Percentiles rank a stretch among this genome's conserved stretches.
phyloP scores from a whole-genome alignment of 495 filamentous ascomycete genomes.

The Lophiotrema nucula region DNA sequence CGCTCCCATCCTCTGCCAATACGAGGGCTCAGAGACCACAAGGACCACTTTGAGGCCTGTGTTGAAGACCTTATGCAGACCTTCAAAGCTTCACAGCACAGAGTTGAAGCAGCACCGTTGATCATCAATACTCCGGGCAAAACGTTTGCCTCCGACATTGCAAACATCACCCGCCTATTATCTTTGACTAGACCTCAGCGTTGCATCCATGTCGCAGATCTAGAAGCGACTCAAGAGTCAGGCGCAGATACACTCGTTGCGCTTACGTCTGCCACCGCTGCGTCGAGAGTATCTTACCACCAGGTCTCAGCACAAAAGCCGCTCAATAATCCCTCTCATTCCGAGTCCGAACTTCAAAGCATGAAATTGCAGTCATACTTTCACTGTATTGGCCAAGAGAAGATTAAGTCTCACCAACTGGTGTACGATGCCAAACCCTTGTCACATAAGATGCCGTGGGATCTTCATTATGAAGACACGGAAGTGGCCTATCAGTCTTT shows the following conservation, averaged over 20 bases:
- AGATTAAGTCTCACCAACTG: too few species aligned
- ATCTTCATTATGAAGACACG: slow-evolving; percentile 56
- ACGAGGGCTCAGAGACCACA: slow-evolving; percentile 65
- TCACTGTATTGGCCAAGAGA: too few species aligned
- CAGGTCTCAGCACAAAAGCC: slow-evolving; percentile 5
- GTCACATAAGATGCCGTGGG: slow-evolving; percentile 50
- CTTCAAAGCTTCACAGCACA: too few species aligned
- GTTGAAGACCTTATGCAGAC: slow-evolving; percentile 63
- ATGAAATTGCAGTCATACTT: slow-evolving; percentile 87
- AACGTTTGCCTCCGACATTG: slow-evolving; percentile 71
- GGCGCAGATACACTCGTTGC: neutral
- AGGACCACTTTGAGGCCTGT: slow-evolving; percentile 67
- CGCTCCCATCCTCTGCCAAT: slow-evolving; percentile 73
- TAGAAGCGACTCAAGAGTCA: neutral
- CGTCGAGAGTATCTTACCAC: slow-evolving; percentile 2
- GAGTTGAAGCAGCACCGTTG: slow-evolving; percentile 51
- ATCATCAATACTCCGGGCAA: slow-evolving; percentile 82
- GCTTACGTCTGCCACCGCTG: neutral
- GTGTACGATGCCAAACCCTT: slow-evolving; percentile 49
- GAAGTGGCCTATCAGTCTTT: neutral
- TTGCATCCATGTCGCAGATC: slow-evolving; percentile 55
- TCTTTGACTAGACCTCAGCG: slow-evolving; percentile 60
- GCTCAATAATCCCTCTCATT: slow-evolving; percentile 46
- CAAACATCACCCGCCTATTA: slow-evolving; percentile 66
- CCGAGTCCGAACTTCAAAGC: slow-evolving; percentile 64